A percentile compares a stretch with the other conserved stretches of the same genome.
phyloP scores from a whole-genome alignment of 1,139 yeast species.

The Maudiozyma humilis region DNA sequence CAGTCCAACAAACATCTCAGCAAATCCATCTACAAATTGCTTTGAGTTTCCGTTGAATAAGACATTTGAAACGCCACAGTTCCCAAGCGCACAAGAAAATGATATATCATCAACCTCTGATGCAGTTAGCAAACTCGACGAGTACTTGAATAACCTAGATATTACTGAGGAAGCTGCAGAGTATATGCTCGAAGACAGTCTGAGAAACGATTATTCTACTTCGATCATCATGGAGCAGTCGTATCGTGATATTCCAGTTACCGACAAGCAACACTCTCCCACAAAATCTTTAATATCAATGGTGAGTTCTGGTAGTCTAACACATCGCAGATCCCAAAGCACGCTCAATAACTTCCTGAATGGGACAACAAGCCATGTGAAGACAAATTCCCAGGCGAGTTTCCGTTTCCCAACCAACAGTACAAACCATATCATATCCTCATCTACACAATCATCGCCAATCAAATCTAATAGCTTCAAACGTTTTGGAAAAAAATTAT shows the following conservation, averaged over 20 bases:
- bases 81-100: not conserved
- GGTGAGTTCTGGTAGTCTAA: conserved; percentile 16
- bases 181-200: conserved; percentile 20
- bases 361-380: conserved; percentile 11
- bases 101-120: conserved; percentile 10
- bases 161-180: conserved; percentile 12
- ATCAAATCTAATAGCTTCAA: conserved; percentile 23
- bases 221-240: conserved; percentile 11
- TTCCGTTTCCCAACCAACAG: conserved; percentile 9
- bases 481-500: conserved; percentile 25
- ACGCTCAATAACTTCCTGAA: conserved; percentile 9
- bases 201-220: conserved; percentile 19
- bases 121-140: conserved; percentile 25
- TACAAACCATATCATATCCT: conserved; percentile 2
- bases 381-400: conserved; percentile 19
- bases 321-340: conserved; percentile 16
- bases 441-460: conserved; percentile 26
- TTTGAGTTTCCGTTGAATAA: conserved; percentile 16
- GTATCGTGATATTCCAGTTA: conserved; percentile 11
- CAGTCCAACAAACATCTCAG: conserved; percentile 4
- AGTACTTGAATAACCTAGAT: conserved; percentile 18
- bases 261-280: conserved; percentile 26
- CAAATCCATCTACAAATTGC: conserved; percentile 8
- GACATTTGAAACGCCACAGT: conserved; percentile 3
- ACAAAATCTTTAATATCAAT: conserved; percentile 29